Base-by-base conservation (phyloP, 306 rosid species). In the Prunus fruticosa region DNA sequence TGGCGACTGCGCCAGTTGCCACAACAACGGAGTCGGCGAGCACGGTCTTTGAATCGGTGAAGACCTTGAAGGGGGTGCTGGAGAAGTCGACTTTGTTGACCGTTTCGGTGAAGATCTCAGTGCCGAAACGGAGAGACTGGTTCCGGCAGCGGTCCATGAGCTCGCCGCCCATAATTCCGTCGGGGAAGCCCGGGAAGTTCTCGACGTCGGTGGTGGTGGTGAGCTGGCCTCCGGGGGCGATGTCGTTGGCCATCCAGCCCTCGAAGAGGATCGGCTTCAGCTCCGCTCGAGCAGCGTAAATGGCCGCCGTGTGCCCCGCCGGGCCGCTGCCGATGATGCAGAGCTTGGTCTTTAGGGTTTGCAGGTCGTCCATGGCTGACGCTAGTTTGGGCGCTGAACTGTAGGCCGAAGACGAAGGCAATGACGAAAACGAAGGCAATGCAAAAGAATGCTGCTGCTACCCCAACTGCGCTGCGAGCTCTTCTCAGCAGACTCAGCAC, bases 241-340 rank as follows among this genome's bases (percentile, higher is more conserved):
- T 87, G 74, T 80, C 92, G 82, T 91, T 91, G 54, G 95, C 98
- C 97, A 91, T 93, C 91, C 95, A 91, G 2, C 97, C 97, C 52
- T 93, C 97, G 64, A 93, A 93, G 64, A 93, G 91, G 11, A 91
- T 73, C 11, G 98, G 97, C 67, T 88, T 89, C 15, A 93, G 93
- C 89, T 91, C 97, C 0, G 97, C 98, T 15, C 97, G 87, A 10
- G 97, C 91, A 5, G 98, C 91, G 76, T 93, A 93, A 0, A 91
- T 88, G 69, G 98, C 97, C 32, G 96, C 92, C 1, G 98, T 89
- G 80, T 93, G 96, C 38, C 89, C 97, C 12, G 96, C 87, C 1
- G 96, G 98, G n/a, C 97, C 97, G 65, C 97, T 91, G 11, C 97
- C 97, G 79, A 91, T 89, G 83, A 93, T 91, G 84, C 98, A 91